Conservation (phyloP, 352 stramenopile genomes). For the Globisporangium cystogenes region DNA sequence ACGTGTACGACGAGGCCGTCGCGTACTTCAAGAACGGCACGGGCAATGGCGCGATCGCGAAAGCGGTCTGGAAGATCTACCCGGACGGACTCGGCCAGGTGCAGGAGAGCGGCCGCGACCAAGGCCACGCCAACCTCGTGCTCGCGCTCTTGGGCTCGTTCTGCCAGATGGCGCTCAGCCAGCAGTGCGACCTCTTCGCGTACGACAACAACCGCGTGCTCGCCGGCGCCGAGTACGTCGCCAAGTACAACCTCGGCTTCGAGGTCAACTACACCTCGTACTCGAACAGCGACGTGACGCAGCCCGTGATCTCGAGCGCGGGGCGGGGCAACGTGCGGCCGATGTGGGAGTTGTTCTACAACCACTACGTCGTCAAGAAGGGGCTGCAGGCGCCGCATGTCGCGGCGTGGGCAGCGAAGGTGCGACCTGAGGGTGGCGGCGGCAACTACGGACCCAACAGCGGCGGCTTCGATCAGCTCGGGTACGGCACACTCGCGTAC, state of each 20-base stretch:
- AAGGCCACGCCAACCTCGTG: constrained; percentile 14
- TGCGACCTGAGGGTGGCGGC: constrained; percentile 12
- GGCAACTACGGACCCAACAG: constrained; percentile 19
- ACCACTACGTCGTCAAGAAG: constrained; percentile 16
- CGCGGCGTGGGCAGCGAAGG: constrained; percentile 7
- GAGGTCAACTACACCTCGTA: constrained; percentile 17
- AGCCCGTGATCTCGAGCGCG: constrained; percentile 7
- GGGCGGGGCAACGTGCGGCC: constrained; percentile 8
- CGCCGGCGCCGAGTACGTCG: constrained; percentile 14
- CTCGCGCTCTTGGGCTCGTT: constrained; percentile 13
- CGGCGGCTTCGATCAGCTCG: constrained; percentile 16
- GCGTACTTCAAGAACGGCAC: constrained; percentile 14
- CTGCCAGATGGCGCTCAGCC: constrained; percentile 16
- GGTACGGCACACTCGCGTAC: constrained; percentile 16
- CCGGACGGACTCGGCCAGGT: constrained; percentile 13
- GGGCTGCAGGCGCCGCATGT: constrained; percentile 9
- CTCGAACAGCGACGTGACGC: constrained; percentile 16
- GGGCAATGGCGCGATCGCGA: constrained; percentile 15
- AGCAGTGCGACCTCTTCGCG: constrained; percentile 17
- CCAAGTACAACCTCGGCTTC: constrained; percentile 15
- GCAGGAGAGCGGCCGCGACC: constrained; percentile 18
- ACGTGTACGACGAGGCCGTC: constrained; percentile 15
- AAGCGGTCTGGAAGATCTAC: constrained; percentile 12
- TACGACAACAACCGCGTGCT: constrained; percentile 18
- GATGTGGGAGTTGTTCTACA: constrained; percentile 15